Percentiles rank a stretch among this genome's conserved stretches.
Evolutionary conservation across 805 yeast genomes (phyloP).

Genomic region (Saccharomyces eubayanus): DNA sequence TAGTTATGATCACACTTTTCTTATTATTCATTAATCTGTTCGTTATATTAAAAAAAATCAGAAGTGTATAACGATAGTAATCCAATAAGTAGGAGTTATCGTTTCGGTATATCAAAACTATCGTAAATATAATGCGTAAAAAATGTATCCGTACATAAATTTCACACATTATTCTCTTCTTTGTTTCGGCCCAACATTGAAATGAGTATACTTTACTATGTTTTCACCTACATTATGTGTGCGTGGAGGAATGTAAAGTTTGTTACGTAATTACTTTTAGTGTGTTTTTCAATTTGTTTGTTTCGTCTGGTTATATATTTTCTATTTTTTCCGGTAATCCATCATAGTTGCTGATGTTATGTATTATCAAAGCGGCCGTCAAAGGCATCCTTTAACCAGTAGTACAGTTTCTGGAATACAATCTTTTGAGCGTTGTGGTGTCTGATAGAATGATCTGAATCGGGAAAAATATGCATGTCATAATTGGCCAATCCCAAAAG

Average conservation of each 20-base stretch:
- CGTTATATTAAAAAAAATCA: background rate
- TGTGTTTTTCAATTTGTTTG: background rate
- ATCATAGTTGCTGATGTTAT: background rate
- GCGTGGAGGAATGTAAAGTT: background rate
- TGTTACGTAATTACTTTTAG: background rate
- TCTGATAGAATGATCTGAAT: constrained; percentile 77
- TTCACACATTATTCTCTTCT: background rate
- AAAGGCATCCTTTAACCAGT: constrained; percentile 63
- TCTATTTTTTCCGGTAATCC: background rate
- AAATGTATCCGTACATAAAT: background rate
- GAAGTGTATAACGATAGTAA: background rate
- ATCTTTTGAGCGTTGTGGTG: constrained; percentile 72
- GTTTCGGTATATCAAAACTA: background rate
- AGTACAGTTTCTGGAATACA: constrained; percentile 59
- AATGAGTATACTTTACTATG: background rate
- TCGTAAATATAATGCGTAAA: background rate
- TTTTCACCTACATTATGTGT: background rate
- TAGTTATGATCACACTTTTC: background rate
- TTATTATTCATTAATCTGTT: background rate
- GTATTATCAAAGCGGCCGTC: constrained; percentile 28
- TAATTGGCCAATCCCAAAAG: constrained; percentile 51
- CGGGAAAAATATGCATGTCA: constrained; percentile 86
- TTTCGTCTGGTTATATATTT: background rate
- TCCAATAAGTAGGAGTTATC: background rate
- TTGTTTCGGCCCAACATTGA: background rate